Percentiles rank a stretch among this genome's conserved stretches.
Evolutionary conservation across 768 basidiomycete genomes (phyloP).

Genomic region (Kwoniella pini): DNA sequence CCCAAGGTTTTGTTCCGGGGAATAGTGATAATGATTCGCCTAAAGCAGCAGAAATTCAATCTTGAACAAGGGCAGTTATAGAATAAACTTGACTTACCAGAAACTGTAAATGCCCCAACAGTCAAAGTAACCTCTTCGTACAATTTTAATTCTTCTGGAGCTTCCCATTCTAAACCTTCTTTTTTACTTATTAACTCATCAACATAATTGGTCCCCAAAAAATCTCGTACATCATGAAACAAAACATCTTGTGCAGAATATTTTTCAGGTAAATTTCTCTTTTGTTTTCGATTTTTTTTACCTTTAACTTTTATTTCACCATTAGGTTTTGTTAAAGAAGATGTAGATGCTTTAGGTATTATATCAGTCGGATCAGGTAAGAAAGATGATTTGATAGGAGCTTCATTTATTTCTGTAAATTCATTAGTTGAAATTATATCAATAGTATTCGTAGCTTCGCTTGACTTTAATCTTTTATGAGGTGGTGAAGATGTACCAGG

Average conservation of each 20-base stretch:
- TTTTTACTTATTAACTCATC: conserved; percentile 60
- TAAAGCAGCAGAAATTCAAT: not conserved
- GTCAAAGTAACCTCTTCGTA: conserved; percentile 64
- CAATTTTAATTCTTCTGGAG: conserved; percentile 61
- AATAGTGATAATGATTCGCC: conserved; percentile 33
- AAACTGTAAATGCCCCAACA: conserved; percentile 62
- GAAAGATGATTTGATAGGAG: conserved; percentile 29
- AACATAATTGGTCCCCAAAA: conserved; percentile 67
- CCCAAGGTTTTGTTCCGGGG: conserved; percentile 69
- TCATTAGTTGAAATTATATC: conserved; percentile 10
- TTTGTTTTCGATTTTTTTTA: conserved; percentile 53
- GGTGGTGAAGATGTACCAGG: conserved; percentile 19
- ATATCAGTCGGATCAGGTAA: not conserved
- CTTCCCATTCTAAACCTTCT: conserved; percentile 54
- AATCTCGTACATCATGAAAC: conserved; percentile 66
- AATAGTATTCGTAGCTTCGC: not conserved
- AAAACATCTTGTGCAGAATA: conserved; percentile 75
- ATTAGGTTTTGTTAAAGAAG: not conserved
- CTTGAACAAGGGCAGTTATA: too few relatives aligned
- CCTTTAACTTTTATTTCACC: not conserved
- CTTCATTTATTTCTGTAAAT: conserved; percentile 27
- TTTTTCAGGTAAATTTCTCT: conserved; percentile 60
- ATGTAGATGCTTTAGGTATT: not conserved
- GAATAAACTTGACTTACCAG: conserved; percentile 64
- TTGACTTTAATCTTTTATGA: conserved; percentile 29